Percentiles rank a stretch among this genome's conserved stretches.
phyloP scores from a whole-genome alignment of 192 early-diverging fungal genomes.

The Backusella tuberculispora region DNA sequence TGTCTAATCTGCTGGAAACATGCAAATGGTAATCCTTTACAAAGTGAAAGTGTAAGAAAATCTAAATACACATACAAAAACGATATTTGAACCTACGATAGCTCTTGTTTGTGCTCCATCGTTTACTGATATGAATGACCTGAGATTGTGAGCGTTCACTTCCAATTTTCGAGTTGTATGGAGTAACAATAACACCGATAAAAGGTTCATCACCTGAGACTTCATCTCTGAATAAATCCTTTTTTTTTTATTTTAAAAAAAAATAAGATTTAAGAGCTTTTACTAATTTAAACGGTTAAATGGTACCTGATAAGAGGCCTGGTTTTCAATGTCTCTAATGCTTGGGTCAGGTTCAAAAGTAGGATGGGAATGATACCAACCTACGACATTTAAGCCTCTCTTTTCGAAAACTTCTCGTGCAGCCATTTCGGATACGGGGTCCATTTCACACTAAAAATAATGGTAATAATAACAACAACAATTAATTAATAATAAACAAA shows the following conservation, averaged over 20 bases:
- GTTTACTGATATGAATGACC: conserved; percentile 60
- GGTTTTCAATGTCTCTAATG: conserved; percentile 89
- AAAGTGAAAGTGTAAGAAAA: neutral
- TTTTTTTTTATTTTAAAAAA: neutral
- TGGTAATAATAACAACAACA: neutral
- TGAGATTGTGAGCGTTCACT: conserved; percentile 60
- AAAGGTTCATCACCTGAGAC: conserved; percentile 83
- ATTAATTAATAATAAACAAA: neutral
- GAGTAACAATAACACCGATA: conserved; percentile 87
- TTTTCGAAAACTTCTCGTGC: conserved; percentile 78
- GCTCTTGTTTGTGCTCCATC: conserved; percentile 49
- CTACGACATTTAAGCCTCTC: conserved; percentile 70
- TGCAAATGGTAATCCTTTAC: conserved; percentile 57
- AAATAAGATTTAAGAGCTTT: neutral
- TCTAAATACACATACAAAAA: neutral
- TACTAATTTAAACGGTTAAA: neutral
- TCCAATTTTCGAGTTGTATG: conserved; percentile 65
- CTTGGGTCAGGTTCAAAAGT: conserved; percentile 89
- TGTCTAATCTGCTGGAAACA: conserved; percentile 51
- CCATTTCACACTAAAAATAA: conserved; percentile 91
- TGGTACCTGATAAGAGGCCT: conserved; percentile 80
- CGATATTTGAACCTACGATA: conserved; percentile 53
- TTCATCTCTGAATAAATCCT: conserved; percentile 66
- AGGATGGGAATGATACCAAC: conserved; percentile 98
- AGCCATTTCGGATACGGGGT: conserved; percentile 82